A percentile compares a stretch with the other conserved stretches of the same genome.
Evolutionary conservation across 2,329 filamentous ascomycete genomes (phyloP).

Genomic region (Colletotrichum tofieldiae): DNA sequence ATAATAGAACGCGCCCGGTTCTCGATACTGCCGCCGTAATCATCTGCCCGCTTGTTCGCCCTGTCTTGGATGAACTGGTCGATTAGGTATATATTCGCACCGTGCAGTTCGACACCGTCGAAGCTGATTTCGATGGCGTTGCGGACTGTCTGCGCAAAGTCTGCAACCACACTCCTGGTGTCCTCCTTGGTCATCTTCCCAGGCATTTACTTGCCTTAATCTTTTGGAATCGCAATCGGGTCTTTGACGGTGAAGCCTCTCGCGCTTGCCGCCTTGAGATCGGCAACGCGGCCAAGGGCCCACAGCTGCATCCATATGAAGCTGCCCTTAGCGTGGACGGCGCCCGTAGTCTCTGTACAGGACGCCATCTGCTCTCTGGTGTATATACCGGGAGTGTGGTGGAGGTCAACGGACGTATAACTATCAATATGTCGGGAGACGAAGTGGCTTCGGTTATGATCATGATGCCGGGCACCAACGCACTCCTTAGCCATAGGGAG

Average conservation of each 20-base stretch:
- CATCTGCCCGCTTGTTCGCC: slow-evolving; percentile 65
- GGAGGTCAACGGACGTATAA: slow-evolving; percentile 30
- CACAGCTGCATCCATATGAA: slow-evolving; percentile 75
- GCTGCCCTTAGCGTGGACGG: slow-evolving; percentile 48
- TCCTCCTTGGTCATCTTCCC: not conserved
- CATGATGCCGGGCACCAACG: slow-evolving; percentile 57
- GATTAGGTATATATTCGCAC: slow-evolving; percentile 72
- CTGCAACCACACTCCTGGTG: not conserved
- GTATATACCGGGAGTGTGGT: not conserved
- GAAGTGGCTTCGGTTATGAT: slow-evolving; percentile 64
- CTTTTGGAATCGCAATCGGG: not conserved
- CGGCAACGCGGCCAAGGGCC: slow-evolving; percentile 70
- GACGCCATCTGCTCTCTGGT: slow-evolving; percentile 31
- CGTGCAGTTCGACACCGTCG: slow-evolving; percentile 63
- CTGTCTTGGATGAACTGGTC: slow-evolving; percentile 71
- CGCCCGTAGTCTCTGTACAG: slow-evolving; percentile 46
- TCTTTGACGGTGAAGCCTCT: slow-evolving; percentile 44
- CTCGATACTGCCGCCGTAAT: slow-evolving; percentile 68
- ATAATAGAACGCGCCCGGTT: slow-evolving; percentile 67
- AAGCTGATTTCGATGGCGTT: not conserved
- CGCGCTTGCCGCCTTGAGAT: slow-evolving; percentile 45
- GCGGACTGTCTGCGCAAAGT: not conserved
- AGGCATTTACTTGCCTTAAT: not conserved
- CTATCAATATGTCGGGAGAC: slow-evolving; percentile 52
- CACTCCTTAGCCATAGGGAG: slow-evolving; percentile 48